phyloP scores from a whole-genome alignment of 352 stramenopile genomes.

The Thraustotheca clavata region DNA sequence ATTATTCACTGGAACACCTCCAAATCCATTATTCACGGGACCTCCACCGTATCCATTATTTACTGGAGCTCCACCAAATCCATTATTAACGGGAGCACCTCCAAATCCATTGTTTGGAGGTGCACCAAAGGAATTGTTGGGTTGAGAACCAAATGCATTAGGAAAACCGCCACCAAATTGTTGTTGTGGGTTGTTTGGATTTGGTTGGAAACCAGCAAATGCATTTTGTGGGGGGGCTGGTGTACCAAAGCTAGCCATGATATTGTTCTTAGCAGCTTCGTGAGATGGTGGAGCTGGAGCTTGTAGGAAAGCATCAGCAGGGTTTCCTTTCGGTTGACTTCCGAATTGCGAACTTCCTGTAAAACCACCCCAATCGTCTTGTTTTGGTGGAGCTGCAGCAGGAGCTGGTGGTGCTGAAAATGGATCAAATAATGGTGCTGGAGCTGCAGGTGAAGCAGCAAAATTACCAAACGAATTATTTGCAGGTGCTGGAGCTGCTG shows the following conservation, averaged over 20 bases:
- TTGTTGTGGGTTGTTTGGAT: neutral
- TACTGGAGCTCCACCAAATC: neutral
- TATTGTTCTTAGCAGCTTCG: conserved; percentile 72
- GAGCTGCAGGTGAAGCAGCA: conserved; percentile 49
- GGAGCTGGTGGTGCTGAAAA: conserved; percentile 25
- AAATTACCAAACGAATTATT: conserved; percentile 69
- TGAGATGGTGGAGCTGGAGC: conserved; percentile 34
- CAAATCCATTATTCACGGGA: neutral
- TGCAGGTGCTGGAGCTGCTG: conserved; percentile 27
- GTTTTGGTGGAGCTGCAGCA: conserved; percentile 25
- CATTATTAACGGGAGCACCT: neutral
- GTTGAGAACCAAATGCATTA: conserved; percentile 4
- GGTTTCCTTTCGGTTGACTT: conserved; percentile 22
- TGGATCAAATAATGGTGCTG: conserved; percentile 23
- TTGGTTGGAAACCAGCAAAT: conserved; percentile 24
- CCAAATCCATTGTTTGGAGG: neutral
- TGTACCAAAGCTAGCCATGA: conserved; percentile 77
- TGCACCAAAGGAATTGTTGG: neutral
- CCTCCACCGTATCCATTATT: neutral
- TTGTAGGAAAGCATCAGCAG: conserved; percentile 39
- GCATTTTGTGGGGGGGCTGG: conserved; percentile 23
- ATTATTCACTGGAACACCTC: neutral
- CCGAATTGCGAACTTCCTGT: conserved; percentile 38
- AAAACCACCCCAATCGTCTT: conserved; percentile 75
- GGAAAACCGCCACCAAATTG: neutral